phyloP scores from a whole-genome alignment of 176 grass and related monocot genomes.

The Eleusine coracana region DNA sequence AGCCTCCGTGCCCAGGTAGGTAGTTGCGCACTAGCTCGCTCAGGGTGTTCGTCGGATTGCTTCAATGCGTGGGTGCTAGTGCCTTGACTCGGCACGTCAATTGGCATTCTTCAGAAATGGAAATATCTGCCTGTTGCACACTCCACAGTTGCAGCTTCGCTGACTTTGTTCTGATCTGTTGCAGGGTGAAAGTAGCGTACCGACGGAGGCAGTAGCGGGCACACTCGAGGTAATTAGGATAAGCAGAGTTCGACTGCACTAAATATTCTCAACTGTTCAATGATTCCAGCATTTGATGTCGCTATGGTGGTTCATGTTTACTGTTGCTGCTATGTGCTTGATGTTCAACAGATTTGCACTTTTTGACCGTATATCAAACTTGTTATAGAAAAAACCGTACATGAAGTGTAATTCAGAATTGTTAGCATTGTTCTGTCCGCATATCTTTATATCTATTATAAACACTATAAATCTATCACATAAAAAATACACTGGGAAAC shows the following conservation, averaged over 20 bases:
- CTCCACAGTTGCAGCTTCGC: not conserved
- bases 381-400: not conserved
- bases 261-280: not conserved
- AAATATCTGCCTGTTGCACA: not conserved
- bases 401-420: not conserved
- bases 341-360: not conserved
- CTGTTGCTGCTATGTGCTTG: not conserved
- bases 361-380: not conserved
- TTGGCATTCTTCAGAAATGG: not conserved
- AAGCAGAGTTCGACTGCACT: not conserved
- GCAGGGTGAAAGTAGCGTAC: constrained; percentile 85
- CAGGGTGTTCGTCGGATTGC: constrained; percentile 10
- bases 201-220: constrained; percentile 54
- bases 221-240: constrained; percentile 73
- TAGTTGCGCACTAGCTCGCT: not conserved
- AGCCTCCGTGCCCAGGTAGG: constrained; percentile 96
- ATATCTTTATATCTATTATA: not conserved
- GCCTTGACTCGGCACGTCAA: not conserved
- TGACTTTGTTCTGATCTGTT: constrained; percentile 16
- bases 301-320: not conserved
- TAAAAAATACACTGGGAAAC: constrained; percentile 4
- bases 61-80: not conserved
- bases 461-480: not conserved
- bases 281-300: not conserved
- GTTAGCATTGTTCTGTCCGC: not conserved